Conservation (phyloP, 163 green algal genomes). For the Scenedesmus sp. region DNA sequence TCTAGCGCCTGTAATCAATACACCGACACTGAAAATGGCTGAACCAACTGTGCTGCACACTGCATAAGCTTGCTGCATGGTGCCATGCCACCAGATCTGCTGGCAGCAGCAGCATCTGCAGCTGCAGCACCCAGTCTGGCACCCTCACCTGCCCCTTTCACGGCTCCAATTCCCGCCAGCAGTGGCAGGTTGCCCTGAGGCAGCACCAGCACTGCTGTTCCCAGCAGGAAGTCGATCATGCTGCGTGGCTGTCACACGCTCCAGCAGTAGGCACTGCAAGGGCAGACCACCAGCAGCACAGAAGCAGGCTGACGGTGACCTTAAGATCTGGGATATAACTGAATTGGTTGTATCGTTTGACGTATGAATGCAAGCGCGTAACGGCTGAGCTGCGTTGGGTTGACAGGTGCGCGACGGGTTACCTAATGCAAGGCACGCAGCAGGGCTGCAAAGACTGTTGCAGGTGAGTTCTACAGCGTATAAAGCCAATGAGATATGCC, state of each 20-base stretch:
- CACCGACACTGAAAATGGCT: too few species aligned
- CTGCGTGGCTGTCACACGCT: neutral
- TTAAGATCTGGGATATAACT: neutral
- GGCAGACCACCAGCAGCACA: neutral
- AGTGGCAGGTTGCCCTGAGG: slow-evolving; percentile 64
- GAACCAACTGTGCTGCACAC: neutral
- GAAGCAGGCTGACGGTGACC: neutral
- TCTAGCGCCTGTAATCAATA: neutral
- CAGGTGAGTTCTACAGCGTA: neutral
- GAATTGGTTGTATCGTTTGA: neutral
- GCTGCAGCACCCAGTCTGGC: neutral
- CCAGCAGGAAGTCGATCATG: slow-evolving; percentile 66
- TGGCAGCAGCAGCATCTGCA: slow-evolving; percentile 12
- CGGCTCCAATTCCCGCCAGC: slow-evolving; percentile 34
- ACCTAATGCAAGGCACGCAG: neutral
- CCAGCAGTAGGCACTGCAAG: neutral
- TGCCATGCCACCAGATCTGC: neutral
- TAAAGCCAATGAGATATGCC: neutral
- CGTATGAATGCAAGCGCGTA: neutral
- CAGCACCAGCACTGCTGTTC: slow-evolving; percentile 65
- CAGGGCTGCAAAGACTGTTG: neutral
- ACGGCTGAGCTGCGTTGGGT: neutral
- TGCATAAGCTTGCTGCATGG: neutral
- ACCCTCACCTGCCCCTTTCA: slow-evolving; percentile 53
- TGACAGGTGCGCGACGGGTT: neutral